Conservation (phyloP, 192 early-diverging fungal genomes). For the Coemansia sp. region DNA sequence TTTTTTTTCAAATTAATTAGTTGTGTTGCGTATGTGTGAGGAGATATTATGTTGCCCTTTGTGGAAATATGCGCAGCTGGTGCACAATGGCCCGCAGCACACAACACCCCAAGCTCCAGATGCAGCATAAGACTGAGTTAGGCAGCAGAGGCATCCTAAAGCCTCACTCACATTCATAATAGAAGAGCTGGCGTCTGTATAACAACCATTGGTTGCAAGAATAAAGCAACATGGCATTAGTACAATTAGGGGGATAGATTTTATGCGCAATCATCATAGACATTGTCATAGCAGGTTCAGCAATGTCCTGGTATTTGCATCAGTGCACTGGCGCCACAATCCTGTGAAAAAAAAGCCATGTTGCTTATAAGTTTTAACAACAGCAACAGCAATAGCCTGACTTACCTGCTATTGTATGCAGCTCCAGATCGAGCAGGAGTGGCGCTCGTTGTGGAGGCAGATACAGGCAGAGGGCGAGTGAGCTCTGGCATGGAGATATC, state of each 20-base stretch:
- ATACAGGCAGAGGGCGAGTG: not conserved
- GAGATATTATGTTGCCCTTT: not conserved
- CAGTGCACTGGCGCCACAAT: not conserved
- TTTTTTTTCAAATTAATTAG: not conserved
- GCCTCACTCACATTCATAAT: not conserved
- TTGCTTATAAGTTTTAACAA: not conserved
- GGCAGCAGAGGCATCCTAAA: not conserved
- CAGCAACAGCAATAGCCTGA: not conserved
- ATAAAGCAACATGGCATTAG: not conserved
- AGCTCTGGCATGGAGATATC: not conserved
- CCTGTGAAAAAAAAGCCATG: not conserved
- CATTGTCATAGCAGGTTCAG: conserved; percentile 16
- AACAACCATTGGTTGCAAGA: not conserved
- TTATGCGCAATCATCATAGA: not conserved
- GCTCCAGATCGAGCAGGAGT: not conserved
- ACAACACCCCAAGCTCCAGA: not conserved
- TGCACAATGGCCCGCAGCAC: not conserved
- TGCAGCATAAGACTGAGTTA: not conserved
- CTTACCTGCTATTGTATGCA: not conserved
- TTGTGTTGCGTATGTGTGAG: not conserved
- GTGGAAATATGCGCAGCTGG: not conserved
- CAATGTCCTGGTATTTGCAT: conserved; percentile 15
- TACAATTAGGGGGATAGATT: not conserved
- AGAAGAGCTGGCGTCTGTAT: not conserved
- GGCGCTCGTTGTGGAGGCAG: not conserved